A percentile compares a stretch with the other conserved stretches of the same genome.
phyloP scores from a whole-genome alignment of 225 moss, liverwort and hornwort species.

The Bryum argenteum region DNA sequence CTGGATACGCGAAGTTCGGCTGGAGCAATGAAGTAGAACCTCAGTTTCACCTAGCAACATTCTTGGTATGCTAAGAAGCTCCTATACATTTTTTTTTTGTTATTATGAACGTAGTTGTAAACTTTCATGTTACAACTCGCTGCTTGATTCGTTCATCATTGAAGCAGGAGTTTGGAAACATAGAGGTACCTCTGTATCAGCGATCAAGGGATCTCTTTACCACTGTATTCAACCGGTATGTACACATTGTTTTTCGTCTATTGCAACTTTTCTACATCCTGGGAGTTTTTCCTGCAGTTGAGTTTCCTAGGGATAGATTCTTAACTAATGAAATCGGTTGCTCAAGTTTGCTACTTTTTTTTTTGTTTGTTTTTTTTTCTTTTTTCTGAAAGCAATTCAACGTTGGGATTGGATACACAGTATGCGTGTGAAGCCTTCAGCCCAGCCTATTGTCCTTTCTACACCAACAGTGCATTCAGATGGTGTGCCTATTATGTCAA shows the following conservation, averaged over 20 bases:
- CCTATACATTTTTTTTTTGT: too few relatives aligned
- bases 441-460: conserved; percentile 60
- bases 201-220: conserved; percentile 53
- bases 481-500: conserved; percentile 34
- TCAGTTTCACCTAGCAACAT: conserved; percentile 39
- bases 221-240: conserved; percentile 45
- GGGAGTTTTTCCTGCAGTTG: too few relatives aligned
- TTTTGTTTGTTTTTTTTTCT: too few relatives aligned
- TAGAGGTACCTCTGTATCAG: conserved; percentile 58
- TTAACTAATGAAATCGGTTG: too few relatives aligned
- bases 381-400: conserved; percentile 16
- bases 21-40: conserved; percentile 44
- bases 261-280: too few relatives aligned
- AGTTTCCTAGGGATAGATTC: too few relatives aligned
- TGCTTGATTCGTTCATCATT: conserved; percentile 12
- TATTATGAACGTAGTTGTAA: too few relatives aligned
- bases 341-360: neutral
- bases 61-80: conserved; percentile 40
- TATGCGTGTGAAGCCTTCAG: conserved; percentile 54
- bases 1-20: conserved; percentile 58
- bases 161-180: conserved; percentile 67
- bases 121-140: too few relatives aligned
- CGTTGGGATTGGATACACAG: conserved; percentile 36
- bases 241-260: neutral
- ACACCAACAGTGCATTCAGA: conserved; percentile 66